Conservation (phyloP, 1,139 yeast species). For the Geotrichum citri-aurantii region DNA sequence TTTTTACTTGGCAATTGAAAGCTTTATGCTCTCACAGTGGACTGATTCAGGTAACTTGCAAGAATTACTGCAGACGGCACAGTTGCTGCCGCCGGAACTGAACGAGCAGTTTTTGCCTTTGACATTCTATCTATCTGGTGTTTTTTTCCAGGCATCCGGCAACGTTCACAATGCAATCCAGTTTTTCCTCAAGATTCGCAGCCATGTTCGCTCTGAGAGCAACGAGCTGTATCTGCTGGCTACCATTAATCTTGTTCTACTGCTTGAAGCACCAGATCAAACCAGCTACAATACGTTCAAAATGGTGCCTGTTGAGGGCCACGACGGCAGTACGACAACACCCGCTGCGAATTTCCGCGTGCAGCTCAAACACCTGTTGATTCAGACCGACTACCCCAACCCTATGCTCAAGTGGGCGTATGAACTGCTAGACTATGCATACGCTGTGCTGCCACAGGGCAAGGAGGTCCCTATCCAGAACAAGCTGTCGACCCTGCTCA, state of each 20-base stretch:
- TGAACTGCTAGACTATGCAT: constrained; percentile 13
- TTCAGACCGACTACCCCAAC: constrained; percentile 5
- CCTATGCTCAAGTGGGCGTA: constrained; percentile 17
- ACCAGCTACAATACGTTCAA: constrained; percentile 14
- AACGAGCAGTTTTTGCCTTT: constrained; percentile 16
- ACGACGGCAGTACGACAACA: constrained; percentile 3
- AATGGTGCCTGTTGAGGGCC: constrained; percentile 8
- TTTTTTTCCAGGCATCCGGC: constrained; percentile 19
- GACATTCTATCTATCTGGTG: constrained; percentile 18
- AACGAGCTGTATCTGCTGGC: constrained; percentile 17
- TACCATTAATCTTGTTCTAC: constrained; percentile 14
- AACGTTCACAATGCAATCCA: constrained; percentile 19
- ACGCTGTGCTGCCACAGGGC: not conserved
- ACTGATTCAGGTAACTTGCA: constrained; percentile 12
- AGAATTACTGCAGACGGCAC: constrained; percentile 15
- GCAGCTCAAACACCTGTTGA: not conserved
- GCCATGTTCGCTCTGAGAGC: constrained; percentile 1
- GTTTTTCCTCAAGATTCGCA: constrained; percentile 16
- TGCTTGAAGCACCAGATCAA: constrained; percentile 16
- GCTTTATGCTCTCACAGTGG: constrained; percentile 16
- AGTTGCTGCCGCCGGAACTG: constrained; percentile 12
- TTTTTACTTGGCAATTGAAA: constrained; percentile 14
- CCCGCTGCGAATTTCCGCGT: constrained; percentile 13
- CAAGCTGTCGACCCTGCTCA: constrained; percentile 12
- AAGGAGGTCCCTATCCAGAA: constrained; percentile 12